Percentiles rank a stretch among this genome's conserved stretches.
phyloP scores from a whole-genome alignment of 805 yeast species.

The Pichia occidentalis region DNA sequence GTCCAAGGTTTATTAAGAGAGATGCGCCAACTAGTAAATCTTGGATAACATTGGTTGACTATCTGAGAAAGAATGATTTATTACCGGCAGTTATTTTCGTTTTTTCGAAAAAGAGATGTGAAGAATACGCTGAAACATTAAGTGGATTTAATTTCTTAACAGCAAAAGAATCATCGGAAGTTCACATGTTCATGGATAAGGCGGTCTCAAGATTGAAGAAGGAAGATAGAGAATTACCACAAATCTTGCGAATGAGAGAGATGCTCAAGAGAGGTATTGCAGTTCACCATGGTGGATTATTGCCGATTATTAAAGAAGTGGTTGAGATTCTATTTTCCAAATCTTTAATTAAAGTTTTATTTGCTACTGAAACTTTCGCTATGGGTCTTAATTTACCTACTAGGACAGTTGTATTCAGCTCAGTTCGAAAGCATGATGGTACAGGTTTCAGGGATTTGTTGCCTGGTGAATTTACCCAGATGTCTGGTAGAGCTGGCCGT shows the following conservation, averaged over 20 bases:
- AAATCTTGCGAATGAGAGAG: slow-evolving; percentile 75
- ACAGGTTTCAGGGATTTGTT: slow-evolving; percentile 68
- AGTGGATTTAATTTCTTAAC: slow-evolving; percentile 70
- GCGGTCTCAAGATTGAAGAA: slow-evolving; percentile 82
- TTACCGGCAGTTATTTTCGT: slow-evolving; percentile 92
- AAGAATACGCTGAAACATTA: slow-evolving; percentile 81
- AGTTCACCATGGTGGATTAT: slow-evolving; percentile 93
- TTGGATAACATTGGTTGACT: slow-evolving; percentile 69
- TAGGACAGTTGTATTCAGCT: slow-evolving; percentile 88
- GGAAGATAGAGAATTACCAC: slow-evolving; percentile 92
- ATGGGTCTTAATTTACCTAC: slow-evolving; percentile 98
- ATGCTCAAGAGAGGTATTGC: slow-evolving; percentile 89
- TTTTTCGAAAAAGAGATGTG: slow-evolving; percentile 89
- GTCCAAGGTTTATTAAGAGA: slow-evolving; percentile 36
- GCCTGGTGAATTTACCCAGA: slow-evolving; percentile 97
- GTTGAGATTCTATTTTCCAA: slow-evolving; percentile 89
- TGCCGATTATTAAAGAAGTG: slow-evolving; percentile 88
- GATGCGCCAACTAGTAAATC: slow-evolving; percentile 75
- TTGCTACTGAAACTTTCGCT: slow-evolving; percentile 98
- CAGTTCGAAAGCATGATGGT: slow-evolving; percentile 87
- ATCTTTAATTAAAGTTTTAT: slow-evolving; percentile 79
- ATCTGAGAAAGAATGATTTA: slow-evolving; percentile 57
- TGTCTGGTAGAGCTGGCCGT: slow-evolving; percentile 99
- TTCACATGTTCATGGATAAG: slow-evolving; percentile 86
- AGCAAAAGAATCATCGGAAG: slow-evolving; percentile 81